Percentiles rank a stretch among this genome's conserved stretches.
phyloP scores from a whole-genome alignment of 306 rosid species.

The Citrullus colocynthis region DNA sequence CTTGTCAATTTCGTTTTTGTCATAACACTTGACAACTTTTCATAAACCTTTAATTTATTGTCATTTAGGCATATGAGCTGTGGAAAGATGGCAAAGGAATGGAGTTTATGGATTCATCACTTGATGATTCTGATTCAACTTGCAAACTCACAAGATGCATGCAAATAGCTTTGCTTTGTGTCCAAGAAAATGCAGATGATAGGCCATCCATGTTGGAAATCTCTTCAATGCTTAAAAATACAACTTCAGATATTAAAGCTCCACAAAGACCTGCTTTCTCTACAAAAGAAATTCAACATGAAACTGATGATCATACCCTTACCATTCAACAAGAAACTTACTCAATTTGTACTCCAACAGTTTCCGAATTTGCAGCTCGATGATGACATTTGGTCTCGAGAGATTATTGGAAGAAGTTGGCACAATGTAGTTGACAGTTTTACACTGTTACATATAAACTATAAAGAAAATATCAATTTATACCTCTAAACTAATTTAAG shows the following conservation, averaged over 20 bases:
- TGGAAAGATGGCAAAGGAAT: conserved; percentile 35
- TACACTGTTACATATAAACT: too few species aligned
- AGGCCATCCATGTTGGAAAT: conserved; percentile 58
- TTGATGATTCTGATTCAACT: conserved; percentile 31
- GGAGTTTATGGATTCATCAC: conserved; percentile 37
- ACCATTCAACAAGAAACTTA: background rate
- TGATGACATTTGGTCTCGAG: background rate
- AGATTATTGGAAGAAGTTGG: too few species aligned
- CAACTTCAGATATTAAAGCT: conserved; percentile 15
- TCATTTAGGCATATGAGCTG: conserved; percentile 30
- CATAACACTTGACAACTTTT: too few species aligned
- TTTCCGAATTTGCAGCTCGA: conserved; percentile 32
- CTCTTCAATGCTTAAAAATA: conserved; percentile 37
- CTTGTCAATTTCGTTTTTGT: too few species aligned
- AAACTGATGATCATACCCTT: background rate
- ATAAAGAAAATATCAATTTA: too few species aligned
- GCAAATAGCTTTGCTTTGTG: conserved; percentile 48
- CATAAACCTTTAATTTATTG: too few species aligned
- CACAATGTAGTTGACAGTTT: too few species aligned
- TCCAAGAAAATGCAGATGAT: conserved; percentile 40
- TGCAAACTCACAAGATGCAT: conserved; percentile 49
- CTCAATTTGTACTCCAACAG: conserved; percentile 30
- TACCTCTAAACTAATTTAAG: too few species aligned
- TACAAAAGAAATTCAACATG: background rate
- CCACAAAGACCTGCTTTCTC: conserved; percentile 41